These are phyloP conservation scores for Tulasnella sp. DNA, from an alignment of 768 basidiomycete species.

Conservation along the genomic window DNA sequence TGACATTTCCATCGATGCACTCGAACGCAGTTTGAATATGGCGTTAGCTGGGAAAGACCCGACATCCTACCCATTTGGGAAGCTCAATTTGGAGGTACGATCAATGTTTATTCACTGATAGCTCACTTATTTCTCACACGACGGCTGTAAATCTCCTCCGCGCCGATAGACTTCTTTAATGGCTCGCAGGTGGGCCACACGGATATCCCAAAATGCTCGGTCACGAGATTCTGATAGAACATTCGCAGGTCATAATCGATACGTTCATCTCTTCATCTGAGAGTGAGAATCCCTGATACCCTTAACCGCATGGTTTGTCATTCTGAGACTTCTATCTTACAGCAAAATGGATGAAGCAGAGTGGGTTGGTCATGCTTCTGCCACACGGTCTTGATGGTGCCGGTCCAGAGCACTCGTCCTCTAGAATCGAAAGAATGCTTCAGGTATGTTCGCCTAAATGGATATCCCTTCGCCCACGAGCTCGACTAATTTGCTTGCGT, in stretches of 20 bases:
- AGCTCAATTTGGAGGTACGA: slow-evolving; percentile 52
- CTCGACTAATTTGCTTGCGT: background rate
- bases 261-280: slow-evolving; percentile 82
- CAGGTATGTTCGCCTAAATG: slow-evolving; percentile 51
- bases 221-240: background rate
- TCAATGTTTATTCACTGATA: background rate
- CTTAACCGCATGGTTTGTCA: background rate
- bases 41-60: slow-evolving; percentile 84
- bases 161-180: slow-evolving; percentile 71
- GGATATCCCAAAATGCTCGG: background rate
- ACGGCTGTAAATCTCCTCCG: background rate
- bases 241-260: slow-evolving; percentile 70
- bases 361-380: slow-evolving; percentile 77
- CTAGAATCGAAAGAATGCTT: slow-evolving; percentile 83
- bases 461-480: background rate
- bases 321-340: slow-evolving; percentile 15
- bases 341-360: slow-evolving; percentile 95
- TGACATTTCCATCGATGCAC: background rate
- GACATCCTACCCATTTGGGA: slow-evolving; percentile 85
- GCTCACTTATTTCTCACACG: background rate
- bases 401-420: slow-evolving; percentile 90
- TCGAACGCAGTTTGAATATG: slow-evolving; percentile 74
- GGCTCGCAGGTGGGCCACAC: slow-evolving; percentile 59
- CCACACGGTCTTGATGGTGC: slow-evolving; percentile 92
- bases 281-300: slow-evolving; percentile 48